These are phyloP conservation scores for Saksenaea oblongispora DNA, from an alignment of 371 early-diverging fungal genomes.

Conservation along the genomic window DNA sequence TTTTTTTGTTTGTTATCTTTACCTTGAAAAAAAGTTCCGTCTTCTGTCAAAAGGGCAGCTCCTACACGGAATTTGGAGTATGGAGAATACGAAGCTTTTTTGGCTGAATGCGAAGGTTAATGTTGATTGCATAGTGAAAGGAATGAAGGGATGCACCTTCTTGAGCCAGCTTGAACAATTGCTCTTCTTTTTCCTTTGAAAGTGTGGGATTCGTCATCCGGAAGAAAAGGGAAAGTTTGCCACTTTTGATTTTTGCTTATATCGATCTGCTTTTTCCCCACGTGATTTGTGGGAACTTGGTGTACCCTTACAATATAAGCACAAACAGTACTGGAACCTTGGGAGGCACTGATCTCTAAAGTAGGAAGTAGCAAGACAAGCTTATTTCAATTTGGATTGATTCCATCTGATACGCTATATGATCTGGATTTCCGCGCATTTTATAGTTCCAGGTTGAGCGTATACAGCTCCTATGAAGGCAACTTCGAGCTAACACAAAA, in stretches of 20 bases:
- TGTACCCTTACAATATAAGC: too few relatives aligned
- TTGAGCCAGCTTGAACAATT: constrained; percentile 14
- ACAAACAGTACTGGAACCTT: too few relatives aligned
- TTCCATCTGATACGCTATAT: too few relatives aligned
- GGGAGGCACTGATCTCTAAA: too few relatives aligned
- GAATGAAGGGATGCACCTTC: constrained; percentile 7
- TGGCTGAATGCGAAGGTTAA: constrained; percentile 33
- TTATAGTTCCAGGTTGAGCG: too few relatives aligned
- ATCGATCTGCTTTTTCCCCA: too few relatives aligned
- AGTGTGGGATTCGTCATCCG: constrained; percentile 1
- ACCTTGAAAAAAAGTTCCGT: constrained; percentile 67
- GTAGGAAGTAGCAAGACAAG: too few relatives aligned
- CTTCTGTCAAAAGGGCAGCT: constrained; percentile 67
- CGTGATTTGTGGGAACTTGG: too few relatives aligned
- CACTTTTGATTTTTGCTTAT: not conserved
- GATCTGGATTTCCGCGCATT: too few relatives aligned
- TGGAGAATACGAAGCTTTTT: constrained; percentile 67
- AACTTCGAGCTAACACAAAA: too few relatives aligned
- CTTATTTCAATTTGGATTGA: too few relatives aligned
- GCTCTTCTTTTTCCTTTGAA: constrained; percentile 1
- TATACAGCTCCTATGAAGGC: too few relatives aligned
- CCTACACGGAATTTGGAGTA: constrained; percentile 88
- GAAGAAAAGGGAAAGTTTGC: not conserved
- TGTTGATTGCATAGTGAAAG: not conserved
- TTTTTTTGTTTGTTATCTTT: not conserved